Evolutionary conservation across 148 eudicot species (phyloP).

Genomic region (Cornus suecica): DNA sequence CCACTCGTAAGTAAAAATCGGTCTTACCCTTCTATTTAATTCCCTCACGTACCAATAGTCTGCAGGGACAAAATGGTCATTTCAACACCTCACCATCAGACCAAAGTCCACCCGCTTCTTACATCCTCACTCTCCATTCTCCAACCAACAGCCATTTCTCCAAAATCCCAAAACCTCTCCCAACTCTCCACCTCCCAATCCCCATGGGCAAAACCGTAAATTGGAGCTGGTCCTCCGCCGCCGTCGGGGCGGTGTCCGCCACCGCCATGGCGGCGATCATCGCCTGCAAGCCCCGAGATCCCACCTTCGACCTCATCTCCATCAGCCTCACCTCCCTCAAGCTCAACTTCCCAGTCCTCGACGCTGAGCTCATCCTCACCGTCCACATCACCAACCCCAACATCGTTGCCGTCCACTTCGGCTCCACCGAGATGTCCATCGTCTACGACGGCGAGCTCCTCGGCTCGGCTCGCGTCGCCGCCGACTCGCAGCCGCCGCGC

Average conservation of each 20-base stretch:
- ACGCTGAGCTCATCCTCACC: conserved; percentile 74
- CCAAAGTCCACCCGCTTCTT: too few species aligned
- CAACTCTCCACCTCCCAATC: neutral
- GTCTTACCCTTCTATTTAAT: too few species aligned
- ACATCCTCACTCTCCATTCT: neutral
- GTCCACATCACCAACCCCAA: conserved; percentile 95
- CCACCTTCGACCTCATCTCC: conserved; percentile 64
- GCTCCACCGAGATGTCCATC: conserved; percentile 67
- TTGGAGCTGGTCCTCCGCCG: conserved; percentile 73
- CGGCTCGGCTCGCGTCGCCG: conserved; percentile 62
- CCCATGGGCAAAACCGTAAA: conserved; percentile 34
- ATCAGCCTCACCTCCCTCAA: conserved; percentile 70
- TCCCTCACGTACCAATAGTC: too few species aligned
- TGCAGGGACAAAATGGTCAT: too few species aligned
- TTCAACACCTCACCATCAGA: too few species aligned
- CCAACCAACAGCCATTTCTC: too few species aligned
- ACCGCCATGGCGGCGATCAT: conserved; percentile 43
- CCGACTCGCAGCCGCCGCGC: conserved; percentile 65
- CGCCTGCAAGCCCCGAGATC: conserved; percentile 54
- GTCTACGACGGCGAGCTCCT: conserved; percentile 66
- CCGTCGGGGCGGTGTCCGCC: conserved; percentile 62
- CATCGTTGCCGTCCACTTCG: conserved; percentile 59
- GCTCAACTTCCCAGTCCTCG: conserved; percentile 61
- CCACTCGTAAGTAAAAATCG: too few species aligned
- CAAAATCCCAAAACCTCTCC: too few species aligned